Conservation (phyloP, 2,329 filamentous ascomycete species). For the Dothideomycetes sp. region DNA sequence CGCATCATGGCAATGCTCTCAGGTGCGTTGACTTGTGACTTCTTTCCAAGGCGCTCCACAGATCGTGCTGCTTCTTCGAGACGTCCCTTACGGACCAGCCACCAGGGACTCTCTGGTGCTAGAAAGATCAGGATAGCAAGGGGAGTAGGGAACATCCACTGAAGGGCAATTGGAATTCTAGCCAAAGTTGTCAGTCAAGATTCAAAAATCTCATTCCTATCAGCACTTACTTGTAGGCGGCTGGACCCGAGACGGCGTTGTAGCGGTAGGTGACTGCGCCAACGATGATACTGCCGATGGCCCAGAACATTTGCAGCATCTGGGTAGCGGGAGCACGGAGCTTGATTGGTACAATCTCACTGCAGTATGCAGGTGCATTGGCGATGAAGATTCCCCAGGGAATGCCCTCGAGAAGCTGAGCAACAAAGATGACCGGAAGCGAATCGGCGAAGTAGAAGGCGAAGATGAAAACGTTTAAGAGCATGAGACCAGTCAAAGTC, state of each 20-base stretch:
- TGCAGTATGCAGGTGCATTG: slow-evolving; percentile 52
- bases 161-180: slow-evolving; percentile 43
- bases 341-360: slow-evolving; percentile 49
- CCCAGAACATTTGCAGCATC: slow-evolving; percentile 58
- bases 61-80: slow-evolving; percentile 34
- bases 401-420: slow-evolving; percentile 49
- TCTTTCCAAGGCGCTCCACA: slow-evolving; percentile 39
- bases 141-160: slow-evolving; percentile 49
- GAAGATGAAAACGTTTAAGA: slow-evolving; percentile 50
- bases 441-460: slow-evolving; percentile 46
- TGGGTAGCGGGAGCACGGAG: slow-evolving; percentile 48
- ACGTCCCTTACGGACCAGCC: slow-evolving; percentile 41
- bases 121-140: slow-evolving; percentile 41
- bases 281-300: slow-evolving; percentile 51
- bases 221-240: slow-evolving; percentile 40
- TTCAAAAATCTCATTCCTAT: slow-evolving; percentile 64
- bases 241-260: slow-evolving; percentile 23
- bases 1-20: slow-evolving; percentile 49
- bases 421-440: slow-evolving; percentile 36
- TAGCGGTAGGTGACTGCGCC: slow-evolving; percentile 45
- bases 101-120: slow-evolving; percentile 43
- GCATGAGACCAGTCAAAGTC: slow-evolving; percentile 43
- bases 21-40: slow-evolving; percentile 38
- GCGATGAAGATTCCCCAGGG: slow-evolving; percentile 59
- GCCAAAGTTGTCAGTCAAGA: no score